Evolutionary conservation across 805 yeast genomes (phyloP).

Genomic region (Wickerhamomyces xylosicus): DNA sequence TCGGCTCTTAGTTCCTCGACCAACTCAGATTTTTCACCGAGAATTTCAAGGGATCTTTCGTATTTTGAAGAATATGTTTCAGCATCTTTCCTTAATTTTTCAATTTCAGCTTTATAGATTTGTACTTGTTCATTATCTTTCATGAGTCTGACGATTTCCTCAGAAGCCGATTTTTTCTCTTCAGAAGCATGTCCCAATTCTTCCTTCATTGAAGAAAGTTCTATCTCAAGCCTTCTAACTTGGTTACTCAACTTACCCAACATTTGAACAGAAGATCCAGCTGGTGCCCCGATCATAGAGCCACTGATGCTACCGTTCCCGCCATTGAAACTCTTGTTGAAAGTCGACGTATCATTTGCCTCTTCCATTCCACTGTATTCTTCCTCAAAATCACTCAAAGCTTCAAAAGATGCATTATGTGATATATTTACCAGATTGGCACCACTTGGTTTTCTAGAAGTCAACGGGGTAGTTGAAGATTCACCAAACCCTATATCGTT

Average conservation of each 20-base stretch:
- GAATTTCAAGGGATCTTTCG: slow-evolving; percentile 50
- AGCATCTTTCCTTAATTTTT: slow-evolving; percentile 26
- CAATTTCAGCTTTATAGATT: slow-evolving; percentile 24
- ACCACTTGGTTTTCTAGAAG: slow-evolving; percentile 16
- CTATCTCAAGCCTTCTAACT: slow-evolving; percentile 73
- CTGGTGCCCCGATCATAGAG: slow-evolving; percentile 3
- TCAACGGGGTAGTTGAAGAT: slow-evolving; percentile 36
- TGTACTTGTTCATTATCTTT: slow-evolving; percentile 40
- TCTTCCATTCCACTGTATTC: slow-evolving; percentile 9
- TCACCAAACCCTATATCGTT: slow-evolving; percentile 33
- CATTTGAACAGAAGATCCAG: slow-evolving; percentile 42
- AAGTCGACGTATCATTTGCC: slow-evolving; percentile 10
- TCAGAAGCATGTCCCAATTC: slow-evolving; percentile 41
- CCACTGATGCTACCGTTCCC: neutral
- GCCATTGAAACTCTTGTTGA: slow-evolving; percentile 7
- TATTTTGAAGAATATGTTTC: slow-evolving; percentile 22
- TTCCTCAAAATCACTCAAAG: slow-evolving; percentile 7
- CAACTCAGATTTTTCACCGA: slow-evolving; percentile 82
- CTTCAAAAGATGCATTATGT: slow-evolving; percentile 9
- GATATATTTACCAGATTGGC: neutral
- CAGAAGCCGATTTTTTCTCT: slow-evolving; percentile 59
- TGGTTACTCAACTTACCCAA: slow-evolving; percentile 68
- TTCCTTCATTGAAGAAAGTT: slow-evolving; percentile 52
- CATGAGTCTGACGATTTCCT: slow-evolving; percentile 52
- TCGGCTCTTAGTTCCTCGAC: slow-evolving; percentile 84